Percentiles rank a stretch among this genome's conserved stretches.
These are phyloP conservation scores for Babesia bigemina DNA, from an alignment of 169 alveolate species.

Conservation along the genomic window DNA sequence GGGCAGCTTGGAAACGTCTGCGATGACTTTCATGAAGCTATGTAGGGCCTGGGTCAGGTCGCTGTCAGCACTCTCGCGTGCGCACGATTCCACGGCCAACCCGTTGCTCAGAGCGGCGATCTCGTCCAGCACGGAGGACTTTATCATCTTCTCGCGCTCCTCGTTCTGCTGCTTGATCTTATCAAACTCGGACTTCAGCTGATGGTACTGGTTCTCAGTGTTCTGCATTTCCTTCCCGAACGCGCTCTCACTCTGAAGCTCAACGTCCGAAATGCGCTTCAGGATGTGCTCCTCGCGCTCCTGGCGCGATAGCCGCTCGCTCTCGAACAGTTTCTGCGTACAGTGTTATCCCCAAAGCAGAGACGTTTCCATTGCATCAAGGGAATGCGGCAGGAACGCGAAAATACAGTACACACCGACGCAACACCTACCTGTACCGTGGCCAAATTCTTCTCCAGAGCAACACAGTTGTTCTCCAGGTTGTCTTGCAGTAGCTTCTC, in stretches of 20 bases:
- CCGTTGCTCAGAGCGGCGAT: conserved; percentile 80
- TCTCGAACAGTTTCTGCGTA: conserved; percentile 52
- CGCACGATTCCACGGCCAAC: conserved; percentile 80
- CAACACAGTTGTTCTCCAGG: conserved; percentile 57
- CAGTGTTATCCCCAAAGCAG: neutral
- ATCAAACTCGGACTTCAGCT: conserved; percentile 40
- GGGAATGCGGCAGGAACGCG: neutral
- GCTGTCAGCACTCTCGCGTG: conserved; percentile 89
- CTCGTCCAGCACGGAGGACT: conserved; percentile 78
- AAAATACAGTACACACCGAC: neutral
- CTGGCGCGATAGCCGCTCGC: conserved; percentile 56
- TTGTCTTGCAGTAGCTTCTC: conserved; percentile 44
- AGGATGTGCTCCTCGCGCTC: conserved; percentile 67
- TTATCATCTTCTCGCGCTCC: conserved; percentile 66
- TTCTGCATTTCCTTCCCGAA: conserved; percentile 56
- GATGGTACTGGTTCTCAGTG: conserved; percentile 42
- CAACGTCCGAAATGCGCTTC: conserved; percentile 59
- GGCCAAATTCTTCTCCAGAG: conserved; percentile 59
- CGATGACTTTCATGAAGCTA: conserved; percentile 80
- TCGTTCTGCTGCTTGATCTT: conserved; percentile 50
- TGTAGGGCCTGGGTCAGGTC: conserved; percentile 90
- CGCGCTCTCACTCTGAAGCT: conserved; percentile 48
- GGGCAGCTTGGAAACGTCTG: conserved; percentile 53
- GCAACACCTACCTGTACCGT: conserved; percentile 57
- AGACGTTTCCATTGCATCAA: neutral